Evolutionary conservation across 2,329 filamentous ascomycete genomes (phyloP), one percentile per base, ranked within the genome.

Genomic region (Whalleya microplaca): DNA sequence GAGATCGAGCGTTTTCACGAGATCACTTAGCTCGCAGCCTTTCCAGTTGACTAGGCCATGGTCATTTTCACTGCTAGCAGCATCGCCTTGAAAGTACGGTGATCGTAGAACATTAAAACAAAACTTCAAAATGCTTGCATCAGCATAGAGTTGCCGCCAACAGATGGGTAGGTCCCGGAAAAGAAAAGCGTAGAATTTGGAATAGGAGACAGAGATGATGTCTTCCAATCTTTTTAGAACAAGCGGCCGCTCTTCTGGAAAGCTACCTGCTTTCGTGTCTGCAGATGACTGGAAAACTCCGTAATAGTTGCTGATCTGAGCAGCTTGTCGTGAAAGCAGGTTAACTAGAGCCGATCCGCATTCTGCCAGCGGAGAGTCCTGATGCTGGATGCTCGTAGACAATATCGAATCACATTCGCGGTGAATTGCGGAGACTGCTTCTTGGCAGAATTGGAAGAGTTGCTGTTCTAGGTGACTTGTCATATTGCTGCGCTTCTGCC

Each of bases 111-210:
- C 45, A 7, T 72, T 62, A 19, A 73, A 60, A 51, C 78, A 75
- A 20, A 86, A 87, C 63, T 83, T 83, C 66, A 90, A 78, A 10
- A 94, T 80, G 53, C 84, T 83, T 1, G 87, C 84, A 53, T 92
- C 88, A 0, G 87, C 87, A 68, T 90, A 92, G 4, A 93, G 73
- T 61, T 85, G 78, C 21, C 87, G 78, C 91, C 90, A 95, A 66
- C 82, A 84, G 8, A 71, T 68, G 0, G 88, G 88, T 5, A 94
- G 82, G 29, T 86, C 79, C 59, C 82, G 83, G 69, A 85, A 92
- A 1, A 85, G 81, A 59, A 84, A 91, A 3, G 87, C 81, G 65
- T 93, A 89, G 59, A 94, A 84, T 62, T 86, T 88, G 42, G 83
- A 76, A 53, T 86, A 85, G 0, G 88, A 83, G 14, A 89, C 73